Evolutionary conservation across 2,329 filamentous ascomycete genomes (phyloP).

Genomic region (Diaporthe velutina): DNA sequence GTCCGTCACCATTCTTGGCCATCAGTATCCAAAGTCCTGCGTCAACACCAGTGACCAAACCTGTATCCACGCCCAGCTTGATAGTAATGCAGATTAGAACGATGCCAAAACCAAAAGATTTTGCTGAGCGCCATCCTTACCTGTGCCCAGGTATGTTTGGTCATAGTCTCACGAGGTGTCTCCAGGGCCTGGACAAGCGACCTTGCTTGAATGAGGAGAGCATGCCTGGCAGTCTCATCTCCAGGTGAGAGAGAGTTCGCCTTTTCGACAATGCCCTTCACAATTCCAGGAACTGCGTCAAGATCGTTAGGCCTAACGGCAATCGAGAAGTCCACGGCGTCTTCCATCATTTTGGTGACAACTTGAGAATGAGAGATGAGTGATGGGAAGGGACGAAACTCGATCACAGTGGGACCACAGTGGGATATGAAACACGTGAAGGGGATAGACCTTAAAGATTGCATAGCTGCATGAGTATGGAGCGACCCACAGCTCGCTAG

Average conservation of each 20-base stretch:
- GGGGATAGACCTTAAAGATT: background rate
- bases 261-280: conserved; percentile 4
- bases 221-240: conserved; percentile 44
- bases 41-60: conserved; percentile 46
- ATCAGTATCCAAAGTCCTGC: conserved; percentile 53
- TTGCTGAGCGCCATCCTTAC: background rate
- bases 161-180: conserved; percentile 62
- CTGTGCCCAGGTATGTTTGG: conserved; percentile 58
- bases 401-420: background rate
- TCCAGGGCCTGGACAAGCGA: conserved; percentile 53
- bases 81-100: background rate
- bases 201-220: conserved; percentile 52
- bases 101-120: background rate
- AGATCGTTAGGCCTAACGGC: conserved; percentile 22
- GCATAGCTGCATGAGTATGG: background rate
- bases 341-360: background rate
- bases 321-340: background rate
- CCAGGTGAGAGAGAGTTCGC: conserved; percentile 31
- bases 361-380: background rate
- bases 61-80: conserved; percentile 4
- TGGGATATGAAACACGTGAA: background rate
- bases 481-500: background rate
- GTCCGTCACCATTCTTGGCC: conserved; percentile 46
- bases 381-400: background rate
- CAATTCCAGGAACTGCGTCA: conserved; percentile 10